Evolutionary conservation across 2,329 filamentous ascomycete genomes (phyloP), one percentile per base, ranked within the genome.

Genomic region (Fusarium irregulare): DNA sequence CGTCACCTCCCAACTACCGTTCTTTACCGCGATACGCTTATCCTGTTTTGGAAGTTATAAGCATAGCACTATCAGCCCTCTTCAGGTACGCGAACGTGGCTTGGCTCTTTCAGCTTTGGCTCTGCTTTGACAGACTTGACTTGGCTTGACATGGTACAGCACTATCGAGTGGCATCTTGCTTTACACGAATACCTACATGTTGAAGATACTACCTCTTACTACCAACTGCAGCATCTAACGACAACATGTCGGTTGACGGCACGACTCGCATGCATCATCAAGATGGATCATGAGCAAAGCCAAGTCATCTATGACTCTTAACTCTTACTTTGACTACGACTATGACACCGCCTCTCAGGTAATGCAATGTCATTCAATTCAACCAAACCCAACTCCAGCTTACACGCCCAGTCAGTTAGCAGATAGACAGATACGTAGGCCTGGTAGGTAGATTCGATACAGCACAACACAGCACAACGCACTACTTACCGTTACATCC

Each of bases 71-170:
- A 53, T 53, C 34, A 53, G 49, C 49, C 49, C 13, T 53, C 49
- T 53, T 53, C 49, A 53, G 49, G 49, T 53, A 53, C 49, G 18
- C 49, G n/a, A 53, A 53, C 23, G n/a, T n/a, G 34, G 34, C 49
- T 53, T 53, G 49, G 34, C 49, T 42, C 25, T 27, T 42, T 42
- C 49, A 53, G 49, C 49, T 53, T 21, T 37, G 34, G 34, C 34
- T 37, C 10, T 37, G 34, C 34, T n/a, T 37, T 37, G 34, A 37
- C 34, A 37, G 34, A 37, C 34, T 37, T 37, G 18, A 37, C 34
- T 11, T 51, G 49, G 27, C 49, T 37, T 51, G 49, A 41, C 34
- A 53, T 41, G 30, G 48, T 37, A 50, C 21, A 23, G 21, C 21
- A 23, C 37, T n/a, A 7, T 53, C 23, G 14, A 53, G 49, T 41